phyloP scores from a whole-genome alignment of 148 eudicot genomes.

The Dysphania ambrosioides region DNA sequence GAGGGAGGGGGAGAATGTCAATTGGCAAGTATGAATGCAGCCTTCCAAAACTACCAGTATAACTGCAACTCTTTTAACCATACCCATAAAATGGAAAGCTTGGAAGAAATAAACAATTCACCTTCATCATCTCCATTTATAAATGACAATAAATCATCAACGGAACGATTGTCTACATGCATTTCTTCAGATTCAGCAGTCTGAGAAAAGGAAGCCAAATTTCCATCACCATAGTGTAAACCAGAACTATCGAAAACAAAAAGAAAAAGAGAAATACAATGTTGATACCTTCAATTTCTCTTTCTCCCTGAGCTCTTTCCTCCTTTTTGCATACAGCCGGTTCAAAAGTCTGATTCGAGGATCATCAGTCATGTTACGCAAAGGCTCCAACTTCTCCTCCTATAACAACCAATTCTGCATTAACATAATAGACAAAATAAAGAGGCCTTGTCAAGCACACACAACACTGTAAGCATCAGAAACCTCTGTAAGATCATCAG shows the following conservation, averaged over 20 bases:
- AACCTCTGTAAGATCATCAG: conserved; percentile 98
- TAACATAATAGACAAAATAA: conserved; percentile 33
- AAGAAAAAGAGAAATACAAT: not conserved
- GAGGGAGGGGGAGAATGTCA: too few relatives aligned
- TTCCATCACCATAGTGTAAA: conserved; percentile 16
- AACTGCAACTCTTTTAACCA: not conserved
- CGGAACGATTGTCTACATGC: conserved; percentile 71
- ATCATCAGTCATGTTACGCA: conserved; percentile 73
- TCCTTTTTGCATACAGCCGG: conserved; percentile 80
- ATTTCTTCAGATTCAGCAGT: conserved; percentile 58
- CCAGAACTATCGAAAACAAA: not conserved
- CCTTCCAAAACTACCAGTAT: not conserved
- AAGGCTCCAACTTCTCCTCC: conserved; percentile 97
- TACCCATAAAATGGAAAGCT: not conserved
- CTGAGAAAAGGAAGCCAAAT: conserved; percentile 40
- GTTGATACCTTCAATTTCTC: conserved; percentile 60
- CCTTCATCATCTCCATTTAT: conserved; percentile 84
- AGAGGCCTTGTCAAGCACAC: conserved; percentile 45
- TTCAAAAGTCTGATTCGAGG: conserved; percentile 82
- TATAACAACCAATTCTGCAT: conserved; percentile 49
- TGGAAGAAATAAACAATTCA: conserved; percentile 23
- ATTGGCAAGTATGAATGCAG: not conserved
- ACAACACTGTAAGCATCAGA: conserved; percentile 58
- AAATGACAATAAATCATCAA: conserved; percentile 82
- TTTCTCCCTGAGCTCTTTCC: conserved; percentile 74